Evolutionary conservation across 2,329 filamentous ascomycete species (phyloP).

Genomic region (Sporothrix pseudoabietina): DNA sequence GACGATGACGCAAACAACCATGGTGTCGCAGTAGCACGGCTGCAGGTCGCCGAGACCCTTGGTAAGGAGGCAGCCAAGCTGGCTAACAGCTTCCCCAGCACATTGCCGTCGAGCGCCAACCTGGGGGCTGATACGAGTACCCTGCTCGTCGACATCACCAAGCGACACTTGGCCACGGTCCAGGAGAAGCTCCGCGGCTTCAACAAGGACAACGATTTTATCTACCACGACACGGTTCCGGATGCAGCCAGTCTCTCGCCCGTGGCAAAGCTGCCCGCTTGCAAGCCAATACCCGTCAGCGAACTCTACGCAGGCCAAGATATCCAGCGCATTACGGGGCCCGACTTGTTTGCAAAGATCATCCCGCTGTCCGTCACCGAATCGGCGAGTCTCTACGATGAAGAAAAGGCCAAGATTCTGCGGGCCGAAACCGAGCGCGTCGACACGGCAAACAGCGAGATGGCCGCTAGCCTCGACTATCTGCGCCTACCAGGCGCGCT

Average conservation of each 20-base stretch:
- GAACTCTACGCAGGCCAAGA: slow-evolving; percentile 97
- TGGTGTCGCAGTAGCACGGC: slow-evolving; percentile 78
- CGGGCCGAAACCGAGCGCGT: slow-evolving; percentile 92
- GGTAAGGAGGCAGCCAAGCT: slow-evolving; percentile 76
- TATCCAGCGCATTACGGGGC: slow-evolving; percentile 93
- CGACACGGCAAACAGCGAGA: slow-evolving; percentile 89
- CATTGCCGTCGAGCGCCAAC: slow-evolving; percentile 79
- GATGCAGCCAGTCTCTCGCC: slow-evolving; percentile 78
- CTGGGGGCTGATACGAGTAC: slow-evolving; percentile 76
- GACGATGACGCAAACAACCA: slow-evolving; percentile 89
- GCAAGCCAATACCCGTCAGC: slow-evolving; percentile 95
- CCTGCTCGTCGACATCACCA: slow-evolving; percentile 76
- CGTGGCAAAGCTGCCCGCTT: slow-evolving; percentile 88
- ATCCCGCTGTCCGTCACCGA: slow-evolving; percentile 95
- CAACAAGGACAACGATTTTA: slow-evolving; percentile 94
- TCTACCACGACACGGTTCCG: slow-evolving; percentile 92
- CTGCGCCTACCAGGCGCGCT: slow-evolving; percentile 85
- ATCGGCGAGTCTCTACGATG: slow-evolving; percentile 93
- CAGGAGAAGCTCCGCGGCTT: slow-evolving; percentile 78
- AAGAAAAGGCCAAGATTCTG: slow-evolving; percentile 95
- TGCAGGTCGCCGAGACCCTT: slow-evolving; percentile 77
- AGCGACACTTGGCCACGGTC: slow-evolving; percentile 76
- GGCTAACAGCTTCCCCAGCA: slow-evolving; percentile 78
- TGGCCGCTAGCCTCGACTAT: slow-evolving; percentile 94
- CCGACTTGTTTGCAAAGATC: slow-evolving; percentile 95